These are phyloP conservation scores for Pseudogymnoascus sp. DNA, from an alignment of 2,329 filamentous ascomycete species.

Conservation along the genomic window DNA sequence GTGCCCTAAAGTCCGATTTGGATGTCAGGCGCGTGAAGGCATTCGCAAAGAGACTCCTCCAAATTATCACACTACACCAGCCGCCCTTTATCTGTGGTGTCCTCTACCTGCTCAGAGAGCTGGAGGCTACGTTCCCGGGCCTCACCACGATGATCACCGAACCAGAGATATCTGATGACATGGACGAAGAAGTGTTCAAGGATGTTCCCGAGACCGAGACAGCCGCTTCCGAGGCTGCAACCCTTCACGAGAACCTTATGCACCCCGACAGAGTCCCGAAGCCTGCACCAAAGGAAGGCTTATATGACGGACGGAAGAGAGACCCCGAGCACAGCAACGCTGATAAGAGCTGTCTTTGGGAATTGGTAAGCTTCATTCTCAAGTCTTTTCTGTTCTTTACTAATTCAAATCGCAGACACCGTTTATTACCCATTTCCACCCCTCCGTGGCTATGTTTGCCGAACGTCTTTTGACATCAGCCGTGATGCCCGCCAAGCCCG, in stretches of 20 bases:
- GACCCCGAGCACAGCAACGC: slow-evolving; percentile 89
- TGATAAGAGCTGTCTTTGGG: slow-evolving; percentile 90
- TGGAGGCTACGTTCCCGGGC: slow-evolving; percentile 71
- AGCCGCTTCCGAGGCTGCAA: slow-evolving; percentile 26
- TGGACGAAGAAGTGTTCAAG: slow-evolving; percentile 46
- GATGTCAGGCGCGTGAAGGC: slow-evolving; percentile 89
- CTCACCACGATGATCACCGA: slow-evolving; percentile 71
- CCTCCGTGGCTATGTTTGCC: slow-evolving; percentile 82
- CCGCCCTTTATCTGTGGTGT: slow-evolving; percentile 88
- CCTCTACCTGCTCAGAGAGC: slow-evolving; percentile 79
- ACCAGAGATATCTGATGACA: slow-evolving; percentile 68
- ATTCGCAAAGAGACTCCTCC: slow-evolving; percentile 87
- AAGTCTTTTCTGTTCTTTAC: neutral
- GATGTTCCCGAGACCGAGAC: slow-evolving; percentile 52
- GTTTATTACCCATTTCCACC: slow-evolving; percentile 78
- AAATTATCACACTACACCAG: slow-evolving; percentile 80
- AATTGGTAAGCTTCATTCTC: slow-evolving; percentile 51
- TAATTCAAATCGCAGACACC: slow-evolving; percentile 40
- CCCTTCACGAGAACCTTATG: slow-evolving; percentile 18
- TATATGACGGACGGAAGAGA: slow-evolving; percentile 83
- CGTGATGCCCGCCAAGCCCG: slow-evolving; percentile 75
- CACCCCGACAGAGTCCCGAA: slow-evolving; percentile 11
- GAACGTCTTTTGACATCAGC: slow-evolving; percentile 60
- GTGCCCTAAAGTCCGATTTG: slow-evolving; percentile 81
- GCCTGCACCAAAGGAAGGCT: slow-evolving; percentile 23